Conservation (phyloP, 176 grass and related monocot genomes). For the Carex kokanica region DNA sequence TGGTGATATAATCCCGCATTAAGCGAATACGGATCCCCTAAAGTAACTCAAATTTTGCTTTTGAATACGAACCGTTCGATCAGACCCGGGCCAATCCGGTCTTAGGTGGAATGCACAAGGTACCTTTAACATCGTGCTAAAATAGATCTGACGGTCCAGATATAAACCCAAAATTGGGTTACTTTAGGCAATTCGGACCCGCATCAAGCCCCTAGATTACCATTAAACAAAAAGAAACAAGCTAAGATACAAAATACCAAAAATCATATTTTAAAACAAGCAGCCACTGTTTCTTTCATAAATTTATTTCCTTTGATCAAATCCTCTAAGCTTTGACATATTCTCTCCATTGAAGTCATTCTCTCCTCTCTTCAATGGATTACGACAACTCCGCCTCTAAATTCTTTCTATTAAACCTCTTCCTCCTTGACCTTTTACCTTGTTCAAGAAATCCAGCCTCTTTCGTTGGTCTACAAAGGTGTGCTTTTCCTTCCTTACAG, state of each 20-base stretch:
- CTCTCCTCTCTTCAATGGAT: conserved; percentile 30
- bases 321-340: conserved; percentile 24
- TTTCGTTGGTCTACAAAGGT: conserved; percentile 26
- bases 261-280: background rate
- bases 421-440: conserved; percentile 15
- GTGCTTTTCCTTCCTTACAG: background rate
- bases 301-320: conserved; percentile 1
- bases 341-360: background rate
- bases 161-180: too few species aligned
- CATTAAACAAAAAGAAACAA: conserved; percentile 15
- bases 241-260: conserved; percentile 13
- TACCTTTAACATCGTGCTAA: too few species aligned
- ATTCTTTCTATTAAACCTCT: conserved; percentile 20
- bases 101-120: too few species aligned
- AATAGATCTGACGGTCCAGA: too few species aligned
- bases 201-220: background rate
- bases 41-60: too few species aligned
- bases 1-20: background rate
- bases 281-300: background rate
- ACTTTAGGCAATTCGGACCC: background rate
- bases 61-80: too few species aligned
- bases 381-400: conserved; percentile 12
- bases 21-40: too few species aligned
- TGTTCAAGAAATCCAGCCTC: conserved; percentile 3
- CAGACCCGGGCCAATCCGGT: too few species aligned